Conservation (phyloP, 805 yeast genomes). For the Jamesozyma gamospora region DNA sequence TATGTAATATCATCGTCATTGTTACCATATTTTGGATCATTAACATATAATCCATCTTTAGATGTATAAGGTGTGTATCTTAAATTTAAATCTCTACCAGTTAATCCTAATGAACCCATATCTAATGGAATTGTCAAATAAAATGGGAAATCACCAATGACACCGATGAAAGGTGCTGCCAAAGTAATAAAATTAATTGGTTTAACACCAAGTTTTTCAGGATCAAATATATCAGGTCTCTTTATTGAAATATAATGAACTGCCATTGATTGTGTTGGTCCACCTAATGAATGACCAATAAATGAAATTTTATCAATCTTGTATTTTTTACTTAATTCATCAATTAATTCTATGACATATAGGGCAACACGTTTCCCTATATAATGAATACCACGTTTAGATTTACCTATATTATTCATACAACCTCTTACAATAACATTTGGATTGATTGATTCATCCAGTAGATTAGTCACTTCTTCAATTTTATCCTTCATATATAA, state of each 20-base stretch:
- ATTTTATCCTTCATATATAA: conserved; percentile 73
- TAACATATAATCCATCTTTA: conserved; percentile 18
- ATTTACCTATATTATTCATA: conserved; percentile 74
- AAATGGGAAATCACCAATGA: conserved; percentile 77
- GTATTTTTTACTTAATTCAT: conserved; percentile 34
- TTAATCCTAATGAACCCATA: conserved; percentile 82
- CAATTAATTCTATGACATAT: conserved; percentile 39
- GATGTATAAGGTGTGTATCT: conserved; percentile 31
- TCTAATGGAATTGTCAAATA: conserved; percentile 76
- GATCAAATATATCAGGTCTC: conserved; percentile 59
- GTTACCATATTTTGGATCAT: conserved; percentile 5
- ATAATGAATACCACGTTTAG: conserved; percentile 80
- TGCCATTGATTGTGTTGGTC: conserved; percentile 84
- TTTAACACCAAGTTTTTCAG: conserved; percentile 30
- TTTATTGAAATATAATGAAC: conserved; percentile 56
- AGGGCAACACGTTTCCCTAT: conserved; percentile 76
- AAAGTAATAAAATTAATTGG: conserved; percentile 75
- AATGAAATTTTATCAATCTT: conserved; percentile 63
- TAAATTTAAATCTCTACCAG: conserved; percentile 85
- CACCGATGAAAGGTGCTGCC: conserved; percentile 86
- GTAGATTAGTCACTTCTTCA: conserved; percentile 32
- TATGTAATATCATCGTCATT: conserved; percentile 6
- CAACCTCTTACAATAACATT: conserved; percentile 77
- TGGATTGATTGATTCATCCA: conserved; percentile 19
- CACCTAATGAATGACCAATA: conserved; percentile 90